Base-by-base conservation (phyloP, 2,329 filamentous ascomycete species). In the Diaporthe humulicola region DNA sequence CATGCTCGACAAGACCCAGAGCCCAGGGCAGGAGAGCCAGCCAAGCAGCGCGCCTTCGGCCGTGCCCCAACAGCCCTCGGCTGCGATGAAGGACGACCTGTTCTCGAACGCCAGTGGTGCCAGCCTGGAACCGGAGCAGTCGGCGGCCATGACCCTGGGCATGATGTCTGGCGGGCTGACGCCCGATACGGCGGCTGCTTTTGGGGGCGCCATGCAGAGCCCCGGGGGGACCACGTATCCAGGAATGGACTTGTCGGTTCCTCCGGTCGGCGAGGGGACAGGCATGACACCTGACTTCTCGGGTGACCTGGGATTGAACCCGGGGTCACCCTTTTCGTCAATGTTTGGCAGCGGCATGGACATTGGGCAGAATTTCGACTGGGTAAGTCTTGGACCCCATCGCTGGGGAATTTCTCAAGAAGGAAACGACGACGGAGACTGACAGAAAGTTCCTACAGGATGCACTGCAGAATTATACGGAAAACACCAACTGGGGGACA, bases 1-100 rank as follows among this genome's bases (percentile, higher is more conserved):
- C 70, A 95, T 98, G 90, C 85, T 98, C 58, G 89, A 92, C 42
- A 97, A 97, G 82, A 88, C 98, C 71, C 92, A 89, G 79, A 86
- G 85, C 73, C 86, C 89, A 14, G 82, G 82, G 30, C 75, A 77
- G 14, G 73, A 54, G n/a, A 40, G 56, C 9, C 52, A 64, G 38
- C 30, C 67, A 30, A 36, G 40, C 66, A 73, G n/a, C 48, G 76
- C 14, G 45, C 58, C 75, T 56, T 73, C 69, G 58, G 42, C 75
- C 33, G 50, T 70, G 61, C 56, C 25, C 58, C 75, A 78, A n/a
- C 42, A 36, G 8, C 74, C 73, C 40, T 74, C 77, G 30, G 76
- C 76, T 52, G 42, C 77, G 8, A 75, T 70, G 25, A 79, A 74
- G 7, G 78, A 80, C 30, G 80, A 77, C 42, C 61, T 81, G 17